Evolutionary conservation across 352 stramenopile genomes (phyloP).

Genomic region (Globisporangium orthogonon): DNA sequence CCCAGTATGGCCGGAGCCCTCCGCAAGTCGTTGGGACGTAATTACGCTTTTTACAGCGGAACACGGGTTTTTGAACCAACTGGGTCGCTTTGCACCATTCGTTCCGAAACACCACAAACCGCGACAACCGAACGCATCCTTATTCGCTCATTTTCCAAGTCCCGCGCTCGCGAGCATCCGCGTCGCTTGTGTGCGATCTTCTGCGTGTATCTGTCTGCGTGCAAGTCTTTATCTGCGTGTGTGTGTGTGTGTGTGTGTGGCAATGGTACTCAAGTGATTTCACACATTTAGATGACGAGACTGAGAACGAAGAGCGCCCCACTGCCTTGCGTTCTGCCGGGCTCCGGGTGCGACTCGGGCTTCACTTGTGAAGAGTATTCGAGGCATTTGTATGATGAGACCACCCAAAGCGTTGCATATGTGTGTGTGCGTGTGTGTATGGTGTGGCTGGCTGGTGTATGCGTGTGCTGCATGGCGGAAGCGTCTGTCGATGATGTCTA

Average conservation of each 20-base stretch:
- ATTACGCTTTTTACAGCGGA: not conserved
- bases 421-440: constrained; percentile 11
- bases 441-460: not conserved
- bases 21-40: not conserved
- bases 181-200: not conserved
- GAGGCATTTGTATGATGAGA: constrained; percentile 93
- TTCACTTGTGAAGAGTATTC: constrained; percentile 82
- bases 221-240: not conserved
- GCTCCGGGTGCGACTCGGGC: constrained; percentile 36
- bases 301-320: constrained; percentile 67
- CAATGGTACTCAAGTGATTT: constrained; percentile 76
- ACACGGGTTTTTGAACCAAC: not conserved
- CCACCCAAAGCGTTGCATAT: constrained; percentile 15
- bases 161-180: not conserved
- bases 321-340: constrained; percentile 79
- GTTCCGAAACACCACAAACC: too few relatives aligned
- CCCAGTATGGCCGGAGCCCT: too few relatives aligned
- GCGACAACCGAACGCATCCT: too few relatives aligned
- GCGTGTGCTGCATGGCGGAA: not conserved
- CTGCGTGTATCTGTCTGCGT: not conserved
- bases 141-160: not conserved
- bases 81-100: constrained; percentile 6
- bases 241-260: constrained; percentile 7
- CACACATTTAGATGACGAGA: constrained; percentile 89
- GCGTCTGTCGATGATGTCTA: constrained; percentile 67